Conservation (phyloP, 2,329 filamentous ascomycete genomes). For the Capronia americana region DNA sequence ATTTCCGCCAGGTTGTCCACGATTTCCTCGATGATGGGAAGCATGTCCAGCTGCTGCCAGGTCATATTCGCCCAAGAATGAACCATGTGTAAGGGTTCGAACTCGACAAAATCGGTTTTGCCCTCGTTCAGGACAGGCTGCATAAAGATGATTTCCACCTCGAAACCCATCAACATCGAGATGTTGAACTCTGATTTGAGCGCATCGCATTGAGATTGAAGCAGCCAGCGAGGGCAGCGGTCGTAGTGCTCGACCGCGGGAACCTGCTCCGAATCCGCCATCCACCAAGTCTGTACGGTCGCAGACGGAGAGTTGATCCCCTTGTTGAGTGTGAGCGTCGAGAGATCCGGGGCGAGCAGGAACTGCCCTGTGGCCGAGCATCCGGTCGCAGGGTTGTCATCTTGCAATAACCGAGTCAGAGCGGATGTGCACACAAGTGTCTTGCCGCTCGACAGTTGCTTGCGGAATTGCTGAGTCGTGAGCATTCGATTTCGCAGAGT, state of each 20-base stretch:
- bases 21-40: constrained; percentile 70
- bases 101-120: constrained; percentile 41
- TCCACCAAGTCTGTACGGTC: constrained; percentile 72
- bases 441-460: constrained; percentile 54
- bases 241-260: constrained; percentile 31
- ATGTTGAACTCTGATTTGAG: constrained; percentile 61
- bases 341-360: constrained; percentile 69
- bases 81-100: constrained; percentile 61
- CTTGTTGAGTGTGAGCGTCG: constrained; percentile 65
- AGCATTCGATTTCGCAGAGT: constrained; percentile 71
- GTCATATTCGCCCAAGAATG: constrained; percentile 76
- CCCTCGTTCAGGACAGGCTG: constrained; percentile 50
- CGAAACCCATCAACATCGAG: constrained; percentile 74
- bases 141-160: constrained; percentile 80
- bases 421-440: constrained; percentile 69
- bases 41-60: constrained; percentile 63
- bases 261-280: constrained; percentile 53
- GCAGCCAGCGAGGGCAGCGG: constrained; percentile 68
- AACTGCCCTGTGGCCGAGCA: constrained; percentile 69
- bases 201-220: constrained; percentile 62
- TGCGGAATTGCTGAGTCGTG: constrained; percentile 64
- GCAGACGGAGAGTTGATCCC: constrained; percentile 63
- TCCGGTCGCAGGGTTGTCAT: constrained; percentile 64
- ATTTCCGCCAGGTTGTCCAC: constrained; percentile 64
- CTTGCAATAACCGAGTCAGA: constrained; percentile 70